Base-by-base conservation (phyloP, 208 protist genomes). In the Acanthamoeba castellanii region DNA sequence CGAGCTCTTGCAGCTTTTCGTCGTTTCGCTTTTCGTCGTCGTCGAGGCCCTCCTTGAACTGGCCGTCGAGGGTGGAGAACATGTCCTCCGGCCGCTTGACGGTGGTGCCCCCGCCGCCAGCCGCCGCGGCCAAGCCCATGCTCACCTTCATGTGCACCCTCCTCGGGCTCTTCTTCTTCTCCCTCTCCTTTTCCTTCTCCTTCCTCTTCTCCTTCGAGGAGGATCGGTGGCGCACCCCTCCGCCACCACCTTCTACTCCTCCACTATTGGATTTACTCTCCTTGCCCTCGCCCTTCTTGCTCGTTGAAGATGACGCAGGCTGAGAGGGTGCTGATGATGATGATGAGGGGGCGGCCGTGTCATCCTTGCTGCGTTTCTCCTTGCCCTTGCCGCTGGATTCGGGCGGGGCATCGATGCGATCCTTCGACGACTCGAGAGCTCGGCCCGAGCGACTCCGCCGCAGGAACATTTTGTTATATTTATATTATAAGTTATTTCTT, bases 51-150 rank as follows among this genome's bases (percentile, higher is more conserved):
- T 91, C 84, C 55, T 91, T 61, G 37, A 91, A 70, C 52, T 70
- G 52, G 11, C 57, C 84, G 27, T 91, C 84, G 20, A 91, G 84
- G 27, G 34, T 64, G 37, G 32, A 70, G 61, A 91, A 91, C 18
- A 91, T 45, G 32, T 91, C 84, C 55, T 91, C 84, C 8, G 84
- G 84, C 27, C 61, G n/a, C 84, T 91, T 91, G 22, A 68, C 45
- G 9, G 64, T 34, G n/a, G 64, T 20, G 64, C 64, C 30, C 9
- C 9, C 64, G n/a, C 64, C 64, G 59, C 59, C 59, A 42, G 37
- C 37, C 37, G 37, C 25, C 72, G 72, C 72, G 37, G 16, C 8
- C 72, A 81, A 27, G 9, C 72, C 72, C 72, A 47, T 50, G 72
- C 72, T 81, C 72, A 81, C 34, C 25, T 70, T 70, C 84, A 91